A percentile compares a stretch with the other conserved stretches of the same genome.
phyloP scores from a whole-genome alignment of 768 basidiomycete genomes.

The Suillus hirtellus region DNA sequence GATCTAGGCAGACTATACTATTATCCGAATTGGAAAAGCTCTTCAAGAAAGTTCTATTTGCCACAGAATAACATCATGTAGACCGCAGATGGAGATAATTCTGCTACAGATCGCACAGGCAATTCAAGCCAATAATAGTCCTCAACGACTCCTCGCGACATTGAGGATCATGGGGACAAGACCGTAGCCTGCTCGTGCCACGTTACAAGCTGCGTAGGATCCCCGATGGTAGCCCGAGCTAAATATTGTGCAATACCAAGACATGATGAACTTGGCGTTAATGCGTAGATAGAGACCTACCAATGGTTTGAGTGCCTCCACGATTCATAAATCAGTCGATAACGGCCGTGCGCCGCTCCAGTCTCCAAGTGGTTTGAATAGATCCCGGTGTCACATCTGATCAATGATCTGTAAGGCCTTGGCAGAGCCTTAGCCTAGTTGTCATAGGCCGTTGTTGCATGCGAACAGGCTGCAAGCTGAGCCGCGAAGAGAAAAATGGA shows the following conservation, averaged over 20 bases:
- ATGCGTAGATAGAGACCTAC: slow-evolving; percentile 22
- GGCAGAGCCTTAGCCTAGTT: neutral
- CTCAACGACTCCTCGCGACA: neutral
- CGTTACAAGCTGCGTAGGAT: neutral
- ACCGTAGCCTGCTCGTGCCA: neutral
- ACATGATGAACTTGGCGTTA: slow-evolving; percentile 24
- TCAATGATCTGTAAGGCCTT: neutral
- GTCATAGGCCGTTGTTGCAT: neutral
- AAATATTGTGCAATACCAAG: slow-evolving; percentile 3
- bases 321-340: neutral
- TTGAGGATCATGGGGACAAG: neutral
- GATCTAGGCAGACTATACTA: neutral
- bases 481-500: neutral
- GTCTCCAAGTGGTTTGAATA: neutral
- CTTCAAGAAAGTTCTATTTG: neutral
- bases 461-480: neutral
- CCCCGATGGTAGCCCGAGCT: neutral
- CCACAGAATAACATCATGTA: neutral
- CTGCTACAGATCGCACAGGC: neutral
- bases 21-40: neutral
- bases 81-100: neutral
- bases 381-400: neutral
- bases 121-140: neutral
- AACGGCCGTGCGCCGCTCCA: neutral
- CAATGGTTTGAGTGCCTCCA: neutral